Evolutionary conservation across 1,284 basidiomycete genomes (phyloP).

Genomic region (Leccinum solheimii): DNA sequence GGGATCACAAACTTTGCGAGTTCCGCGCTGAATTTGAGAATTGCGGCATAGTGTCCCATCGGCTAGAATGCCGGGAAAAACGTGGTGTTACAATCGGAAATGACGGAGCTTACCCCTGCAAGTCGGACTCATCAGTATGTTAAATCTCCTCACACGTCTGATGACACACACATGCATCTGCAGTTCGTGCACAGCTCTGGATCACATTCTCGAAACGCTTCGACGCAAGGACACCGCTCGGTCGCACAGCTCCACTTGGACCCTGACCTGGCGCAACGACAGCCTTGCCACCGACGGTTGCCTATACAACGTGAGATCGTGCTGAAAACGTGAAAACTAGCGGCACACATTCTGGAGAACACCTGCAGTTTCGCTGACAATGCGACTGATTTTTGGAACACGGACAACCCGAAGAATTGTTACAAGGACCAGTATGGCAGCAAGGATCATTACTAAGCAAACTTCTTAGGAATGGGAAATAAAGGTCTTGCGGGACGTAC

Average conservation of each 20-base stretch:
- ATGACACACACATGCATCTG: constrained; percentile 27
- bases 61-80: constrained; percentile 16
- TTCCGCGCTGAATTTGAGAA: constrained; percentile 32
- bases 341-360: constrained; percentile 37
- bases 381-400: constrained; percentile 38
- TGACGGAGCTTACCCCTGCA: constrained; percentile 28
- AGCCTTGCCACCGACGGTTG: constrained; percentile 41
- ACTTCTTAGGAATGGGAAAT: not conserved
- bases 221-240: constrained; percentile 39
- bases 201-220: constrained; percentile 43
- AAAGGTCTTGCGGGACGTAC: constrained; percentile 26
- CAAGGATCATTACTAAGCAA: constrained; percentile 38
- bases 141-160: not conserved
- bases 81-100: not conserved
- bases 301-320: constrained; percentile 26
- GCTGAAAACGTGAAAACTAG: not conserved
- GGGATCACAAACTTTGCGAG: constrained; percentile 23
- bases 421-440: constrained; percentile 43
- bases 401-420: constrained; percentile 28
- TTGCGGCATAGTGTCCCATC: constrained; percentile 28
- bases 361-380: constrained; percentile 44
- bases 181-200: constrained; percentile 35
- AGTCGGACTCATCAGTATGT: not conserved
- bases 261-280: constrained; percentile 36
- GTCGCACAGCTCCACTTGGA: constrained; percentile 28